Base-by-base conservation (phyloP, 371 early-diverging fungal genomes). In the Mortierella sp. region DNA sequence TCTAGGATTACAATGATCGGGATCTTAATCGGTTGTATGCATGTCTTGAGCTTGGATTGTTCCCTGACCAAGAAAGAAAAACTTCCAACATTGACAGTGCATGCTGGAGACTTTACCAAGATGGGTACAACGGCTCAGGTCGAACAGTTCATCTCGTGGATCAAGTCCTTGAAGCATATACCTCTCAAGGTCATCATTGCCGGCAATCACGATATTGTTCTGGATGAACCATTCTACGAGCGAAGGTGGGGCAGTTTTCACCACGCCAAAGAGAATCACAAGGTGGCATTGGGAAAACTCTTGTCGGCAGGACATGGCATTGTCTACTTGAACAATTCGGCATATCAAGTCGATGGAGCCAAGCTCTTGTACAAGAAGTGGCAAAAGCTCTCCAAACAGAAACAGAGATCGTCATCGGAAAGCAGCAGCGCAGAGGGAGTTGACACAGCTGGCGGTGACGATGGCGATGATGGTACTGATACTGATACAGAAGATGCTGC, bases 121-220 rank as follows among this genome's bases (percentile, higher is more conserved):
- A 64, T 47, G 45, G 79, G 80, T 38, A 71, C 65, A 1, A 43
- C 78, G 18, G 60, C 56, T 19, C 80, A 84, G 51, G 64, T 66
- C 39, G 45, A 55, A 10, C 48, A 61, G 2, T 68, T 81, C 3
- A 56, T 83, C 18, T 41, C 62, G 28, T 84, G 83, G 83, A 26
- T 84, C 30, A 69, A 67, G 31, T 54, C 80, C 34, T 67, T 84
- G 54, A 81, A 78, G 8, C 82, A 84, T 57, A 58, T 47, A 45
- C 84, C 85, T 49, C 19, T 82, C 27, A 87, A 87, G 51, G 74
- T 87, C 10, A 70, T 86, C 13, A 78, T 82, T 52, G 88, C 78
- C 0, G 88, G 88, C 1, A 87, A 87, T 42, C 88, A 87, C 50
- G 88, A 87, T 38, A 64, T 79, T 34, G 58, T 67, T 21, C 54